phyloP scores from a whole-genome alignment of 345 rosid species.

The Lepidium africanum region DNA sequence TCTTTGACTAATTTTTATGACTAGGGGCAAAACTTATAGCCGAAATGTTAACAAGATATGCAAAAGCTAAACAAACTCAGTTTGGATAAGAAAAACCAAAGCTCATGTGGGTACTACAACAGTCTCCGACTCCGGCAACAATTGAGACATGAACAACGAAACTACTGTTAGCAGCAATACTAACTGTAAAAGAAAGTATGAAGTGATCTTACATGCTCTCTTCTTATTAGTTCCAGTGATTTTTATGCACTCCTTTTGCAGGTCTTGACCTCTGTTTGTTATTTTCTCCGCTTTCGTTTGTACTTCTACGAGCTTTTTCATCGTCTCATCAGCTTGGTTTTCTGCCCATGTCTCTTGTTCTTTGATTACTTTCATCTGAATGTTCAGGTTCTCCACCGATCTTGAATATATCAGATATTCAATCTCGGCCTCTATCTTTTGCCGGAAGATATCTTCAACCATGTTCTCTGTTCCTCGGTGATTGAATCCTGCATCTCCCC shows the following conservation, averaged over 20 bases:
- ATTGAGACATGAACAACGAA: conserved; percentile 34
- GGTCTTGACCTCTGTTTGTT: conserved; percentile 41
- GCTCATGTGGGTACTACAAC: conserved; percentile 61
- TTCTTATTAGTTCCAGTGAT: conserved; percentile 37
- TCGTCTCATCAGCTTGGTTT: conserved; percentile 32
- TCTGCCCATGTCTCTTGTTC: conserved; percentile 36
- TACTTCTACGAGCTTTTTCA: conserved; percentile 34
- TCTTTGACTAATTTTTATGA: not conserved
- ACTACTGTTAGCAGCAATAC: conserved; percentile 40
- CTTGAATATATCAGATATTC: conserved; percentile 49
- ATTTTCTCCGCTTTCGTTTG: conserved; percentile 40
- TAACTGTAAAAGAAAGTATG: conserved; percentile 46
- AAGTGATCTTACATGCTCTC: conserved; percentile 38
- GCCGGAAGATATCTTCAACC: conserved; percentile 55
- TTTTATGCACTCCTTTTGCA: conserved; percentile 36
- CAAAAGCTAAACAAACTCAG: not conserved
- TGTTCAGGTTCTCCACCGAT: conserved; percentile 38
- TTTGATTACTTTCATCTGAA: conserved; percentile 27
- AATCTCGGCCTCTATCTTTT: conserved; percentile 75
- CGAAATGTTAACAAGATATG: not conserved
- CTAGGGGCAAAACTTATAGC: conserved; percentile 8
- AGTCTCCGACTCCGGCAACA: conserved; percentile 31
- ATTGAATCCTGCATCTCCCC: not conserved
- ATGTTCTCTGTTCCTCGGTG: conserved; percentile 32
- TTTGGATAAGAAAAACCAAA: not conserved